These are phyloP conservation scores for Plasmodium coatneyi DNA, from an alignment of 169 alveolate genomes.

Conservation along the genomic window DNA sequence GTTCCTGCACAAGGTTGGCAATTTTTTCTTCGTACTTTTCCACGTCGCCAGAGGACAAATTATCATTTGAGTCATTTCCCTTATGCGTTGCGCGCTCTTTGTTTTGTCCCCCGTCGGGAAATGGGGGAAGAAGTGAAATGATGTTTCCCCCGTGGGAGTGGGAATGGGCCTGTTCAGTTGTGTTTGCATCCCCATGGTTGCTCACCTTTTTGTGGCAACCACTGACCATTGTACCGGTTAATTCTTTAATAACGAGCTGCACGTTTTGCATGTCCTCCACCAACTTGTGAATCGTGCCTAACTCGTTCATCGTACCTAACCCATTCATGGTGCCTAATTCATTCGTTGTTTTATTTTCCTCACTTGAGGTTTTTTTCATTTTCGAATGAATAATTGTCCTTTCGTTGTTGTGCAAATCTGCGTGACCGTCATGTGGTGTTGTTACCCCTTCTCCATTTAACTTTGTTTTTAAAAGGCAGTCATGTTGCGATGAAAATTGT, in stretches of 20 bases:
- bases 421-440: not conserved
- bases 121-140: too few species aligned
- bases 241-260: not conserved
- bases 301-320: too few species aligned
- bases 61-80: not conserved
- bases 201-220: not conserved
- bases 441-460: not conserved
- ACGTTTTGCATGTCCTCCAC: not conserved
- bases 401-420: not conserved
- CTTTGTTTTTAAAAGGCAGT: not conserved
- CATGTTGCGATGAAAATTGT: not conserved
- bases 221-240: not conserved
- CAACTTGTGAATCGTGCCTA: not conserved
- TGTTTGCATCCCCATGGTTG: not conserved
- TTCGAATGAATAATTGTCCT: not conserved
- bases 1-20: not conserved
- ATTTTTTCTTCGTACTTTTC: conserved; percentile 5
- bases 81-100: not conserved
- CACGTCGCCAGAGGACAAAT: not conserved
- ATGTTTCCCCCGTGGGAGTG: too few species aligned
- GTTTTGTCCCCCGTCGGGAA: not conserved
- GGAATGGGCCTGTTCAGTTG: not conserved
- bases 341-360: not conserved
- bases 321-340: too few species aligned
- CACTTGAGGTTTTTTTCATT: not conserved